Base-by-base conservation (phyloP, 2,329 filamentous ascomycete species). In the Paecilomyces sp. region DNA sequence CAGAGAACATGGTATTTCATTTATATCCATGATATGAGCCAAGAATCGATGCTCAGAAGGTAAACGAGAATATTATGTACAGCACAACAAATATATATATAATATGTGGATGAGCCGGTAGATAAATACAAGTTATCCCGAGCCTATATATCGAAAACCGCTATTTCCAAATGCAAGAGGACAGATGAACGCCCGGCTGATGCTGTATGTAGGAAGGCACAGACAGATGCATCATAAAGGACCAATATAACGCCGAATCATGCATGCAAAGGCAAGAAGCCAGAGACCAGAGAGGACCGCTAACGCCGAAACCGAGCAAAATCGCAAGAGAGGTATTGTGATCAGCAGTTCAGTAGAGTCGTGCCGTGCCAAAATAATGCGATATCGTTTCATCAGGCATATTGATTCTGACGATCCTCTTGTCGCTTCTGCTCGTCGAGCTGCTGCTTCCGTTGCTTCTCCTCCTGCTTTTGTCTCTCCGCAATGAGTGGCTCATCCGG, bases 401-500 rank as follows among this genome's bases (percentile, higher is more conserved):
- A 18, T 8, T 47, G 41, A 6, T n/a, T 47, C 18, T 18, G 41
- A 18, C 41, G 41, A 22, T 47, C 41, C 18, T 47, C 41, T 18
- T 47, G 41, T 18, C n/a, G 41, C n/a, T 22, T 47, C 41, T 47
- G 15, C 51, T n/a, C 24, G 22, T 28, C 51, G 11, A 30, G 51
- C 22, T 53, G 7, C 13, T 53, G 22, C 22, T 53, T 53, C 51
- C 22, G 51, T 30, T 22, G 6, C 8, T 15, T 53, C 9, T 30
- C 22, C 51, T 53, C 51, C 51, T 47, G 18, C 22, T 13, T 13
- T 24, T 30, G 28, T 30, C 28, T 30, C 24, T 25, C 24, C 8
- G 51, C 51, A 25, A 53, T 25, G 4, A 28, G 51, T 24, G 51
- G 24, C 24, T 25, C 34, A 58, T 74, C 66, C 1, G 66, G 62